These are phyloP conservation scores for Epichloe typhina DNA, from an alignment of 2,329 filamentous ascomycete genomes.

Conservation along the genomic window DNA sequence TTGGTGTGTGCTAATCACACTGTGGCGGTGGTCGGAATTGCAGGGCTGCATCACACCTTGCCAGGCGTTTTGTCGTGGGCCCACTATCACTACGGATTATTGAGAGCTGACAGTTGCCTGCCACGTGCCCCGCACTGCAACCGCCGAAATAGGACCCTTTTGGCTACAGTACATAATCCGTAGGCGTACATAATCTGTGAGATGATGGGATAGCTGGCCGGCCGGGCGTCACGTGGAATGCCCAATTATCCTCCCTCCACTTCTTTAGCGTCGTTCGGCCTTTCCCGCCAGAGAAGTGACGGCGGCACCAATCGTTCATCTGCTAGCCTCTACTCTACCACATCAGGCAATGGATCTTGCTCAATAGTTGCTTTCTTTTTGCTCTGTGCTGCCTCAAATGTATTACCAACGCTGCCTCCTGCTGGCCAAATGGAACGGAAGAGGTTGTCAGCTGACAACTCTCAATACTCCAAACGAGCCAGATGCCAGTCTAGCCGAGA, in stretches of 20 bases:
- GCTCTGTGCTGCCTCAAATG: not conserved
- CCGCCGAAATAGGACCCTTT: not conserved
- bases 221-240: not conserved
- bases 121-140: conserved; percentile 1
- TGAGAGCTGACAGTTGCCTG: not conserved
- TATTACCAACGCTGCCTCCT: not conserved
- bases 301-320: not conserved
- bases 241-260: not conserved
- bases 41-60: not conserved
- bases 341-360: not conserved
- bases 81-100: not conserved
- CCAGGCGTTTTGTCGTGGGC: not conserved
- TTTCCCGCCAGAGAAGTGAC: not conserved
- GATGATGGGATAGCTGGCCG: not conserved
- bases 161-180: not conserved
- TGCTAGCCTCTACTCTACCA: not conserved
- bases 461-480: conserved; percentile 2
- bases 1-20: not conserved
- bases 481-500: conserved; percentile 5
- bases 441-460: not conserved
- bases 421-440: conserved; percentile 5
- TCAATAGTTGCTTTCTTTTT: not conserved
- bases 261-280: not conserved
- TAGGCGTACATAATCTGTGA: not conserved
- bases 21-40: not conserved